Base-by-base conservation (phyloP, 371 early-diverging fungal species). In the Syncephalastrum monosporum region DNA sequence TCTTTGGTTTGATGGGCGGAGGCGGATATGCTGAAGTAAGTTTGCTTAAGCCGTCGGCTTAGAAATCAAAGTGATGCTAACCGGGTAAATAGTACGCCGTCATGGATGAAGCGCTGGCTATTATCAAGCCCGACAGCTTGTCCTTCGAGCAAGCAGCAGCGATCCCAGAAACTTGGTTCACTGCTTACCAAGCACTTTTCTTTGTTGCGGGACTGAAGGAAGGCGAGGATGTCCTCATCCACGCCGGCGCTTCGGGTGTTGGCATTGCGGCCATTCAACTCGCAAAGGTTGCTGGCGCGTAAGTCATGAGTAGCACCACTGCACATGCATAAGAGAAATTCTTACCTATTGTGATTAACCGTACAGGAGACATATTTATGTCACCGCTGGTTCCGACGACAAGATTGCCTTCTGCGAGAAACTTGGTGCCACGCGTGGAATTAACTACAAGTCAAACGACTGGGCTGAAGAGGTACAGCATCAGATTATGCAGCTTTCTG, bases 171-270 rank as follows among this genome's bases (percentile, higher is more conserved):
- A 72, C 72, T 41, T 90, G 85, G 85, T 87, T 86, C 65, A 91
- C 91, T n/a, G 91, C 91, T 2, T 88, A 83, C 61, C 90, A 92
- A 69, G 89, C 89, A 0, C 67, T 92, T 23, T 79, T 79, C 52
- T 75, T 74, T 49, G 83, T 90, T 46, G 82, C 79, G 51, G 63
- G 77, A 6, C 42, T 91, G 27, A 53, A 84, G 33, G 53, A 60
- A 19, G 90, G 88, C 47, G 80, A 90, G 23, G 79, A 82, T 59
- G 73, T 91, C 1, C 62, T 92, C 56, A 88, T 91, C 51, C 93
- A 92, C 67, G 93, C 90, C 7, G 93, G 89, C 21, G 90, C 90
- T 1, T 83, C 84, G 3, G 90, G 89, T 41, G 91, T 92, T 6
- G 89, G 90, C 13, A 79, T 85, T 10, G 86, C 87, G 15, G 87